Base-by-base conservation (phyloP, 2,329 filamentous ascomycete genomes). In the Arachnopeziza araneosa region DNA sequence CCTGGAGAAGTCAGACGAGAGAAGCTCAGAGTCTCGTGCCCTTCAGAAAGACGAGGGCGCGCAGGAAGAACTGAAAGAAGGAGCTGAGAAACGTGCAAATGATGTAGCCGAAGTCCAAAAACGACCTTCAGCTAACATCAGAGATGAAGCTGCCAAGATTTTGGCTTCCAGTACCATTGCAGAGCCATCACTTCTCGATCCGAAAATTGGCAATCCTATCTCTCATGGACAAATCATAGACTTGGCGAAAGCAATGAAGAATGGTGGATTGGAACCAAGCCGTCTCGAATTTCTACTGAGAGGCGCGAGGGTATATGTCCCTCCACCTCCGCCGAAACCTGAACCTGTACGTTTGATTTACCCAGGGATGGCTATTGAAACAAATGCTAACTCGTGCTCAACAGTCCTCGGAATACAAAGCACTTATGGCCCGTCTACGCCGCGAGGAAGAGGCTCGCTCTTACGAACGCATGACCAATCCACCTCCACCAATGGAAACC, bases 381-480 rank as follows among this genome's bases (percentile, higher is more conserved):
- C 19, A 49, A 32, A 19, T 9, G 48, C 56, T 60, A 56, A 59
- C 32, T 7, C 22, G 24, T 36, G 9, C 32, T 52, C 24, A 3
- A n/a, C 30, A 96, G 85, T 88, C 88, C 0, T 78, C 86, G 8
- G 89, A 96, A 75, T 98, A 93, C 77, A 90, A 91, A 73, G 88
- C 87, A 7, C 79, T 96, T 1, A 98, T 98, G 91, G 86, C 86
- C 24, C 86, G 88, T 19, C 84, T 99, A 22, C 90, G 91, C 64
- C 85, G 83, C 62, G 87, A 95, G 69, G 89, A 93, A 76, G 93
- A 98, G 78, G 83, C 86, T 66, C 85, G 88, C 63, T 82, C 85
- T 56, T 99, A 98, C 78, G 83, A 91, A 66, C 85, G 87, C 70
- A 91, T 98, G 86, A 76, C 88, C 55, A 86, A 87, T 63, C 84